Base-by-base conservation (phyloP, 2,329 filamentous ascomycete genomes). In the Ceratocystis cacaofunesta region DNA sequence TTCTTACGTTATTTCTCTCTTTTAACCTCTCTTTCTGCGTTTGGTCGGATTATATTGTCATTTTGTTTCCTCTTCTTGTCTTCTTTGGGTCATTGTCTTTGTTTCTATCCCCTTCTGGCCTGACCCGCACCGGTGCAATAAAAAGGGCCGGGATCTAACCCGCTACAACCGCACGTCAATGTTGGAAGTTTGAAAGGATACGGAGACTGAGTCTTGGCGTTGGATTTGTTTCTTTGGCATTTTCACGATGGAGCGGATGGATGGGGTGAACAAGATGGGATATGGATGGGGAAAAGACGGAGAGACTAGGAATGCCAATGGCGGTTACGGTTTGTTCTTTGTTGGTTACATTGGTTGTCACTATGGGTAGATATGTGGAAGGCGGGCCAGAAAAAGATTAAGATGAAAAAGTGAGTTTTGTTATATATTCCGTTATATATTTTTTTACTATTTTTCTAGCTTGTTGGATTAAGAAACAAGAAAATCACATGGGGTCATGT, bases 11-110 rank as follows among this genome's bases (percentile, higher is more conserved):
- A 22, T 36, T 66, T 43, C 32, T 12, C 61, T 60, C 52, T 60
- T 63, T 64, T 61, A 25, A 25, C 28, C 48, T 32, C 25, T 62
- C 19, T 61, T 44, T 36, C 25, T 65, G 17, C 32, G 52, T 17
- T 50, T 57, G 36, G 60, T 28, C 64, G 43, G 41, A 32, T 66
- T 62, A 63, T 55, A 63, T 65, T 65, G 57, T 62, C 61, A 60
- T 57, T 61, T 62, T 55, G 60, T 44, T 68, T 61, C 62, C 30
- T 63, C 63, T 63, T 55, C 32, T 41, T 41, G 36, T 52, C 8
- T 52, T 32, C 17, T 63, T 61, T 25, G 63, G 19, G 28, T 50
- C 10, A 32, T 65, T 41, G 15, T 57, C 30, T 65, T 55, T 65
- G 61, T 52, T 65, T 28, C 61, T 50, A 46, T 63, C 19, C 36